Evolutionary conservation across 805 yeast genomes (phyloP), one percentile per base, ranked within the genome.

Genomic region (Candida maris): DNA sequence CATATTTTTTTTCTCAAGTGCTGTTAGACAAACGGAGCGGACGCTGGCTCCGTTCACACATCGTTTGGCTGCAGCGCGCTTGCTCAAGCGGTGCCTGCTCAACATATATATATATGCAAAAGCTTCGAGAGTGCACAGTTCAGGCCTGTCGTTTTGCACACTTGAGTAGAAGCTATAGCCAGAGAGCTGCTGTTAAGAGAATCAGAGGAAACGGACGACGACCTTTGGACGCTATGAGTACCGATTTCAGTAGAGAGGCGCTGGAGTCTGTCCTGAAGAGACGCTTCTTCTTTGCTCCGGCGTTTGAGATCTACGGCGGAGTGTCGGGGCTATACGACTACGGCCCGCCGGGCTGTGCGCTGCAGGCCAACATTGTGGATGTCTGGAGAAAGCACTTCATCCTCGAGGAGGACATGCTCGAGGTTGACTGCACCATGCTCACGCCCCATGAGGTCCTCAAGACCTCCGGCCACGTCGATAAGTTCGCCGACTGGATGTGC

Each of bases 401-500:
- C 44, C 71, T 94, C 50, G 97, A 93, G 67, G 99, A 93, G 70
- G 97, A 93, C 59, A 93, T 93, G 97, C 75, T 89, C 58, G 99
- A 93, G 68, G 97, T 93, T 44, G 98, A 94, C 70, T 81, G 94
- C 65, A 87, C 98, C 41, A 89, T 93, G 89, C 72, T 93, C 66
- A 93, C 99, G 32, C 99, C 99, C 12, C 81, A 86, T 57, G 98
- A 94, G 63, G 98, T 93, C 23, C 74, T 93, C 62, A 94, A 94
- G 71, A 94, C 98, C 29, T 91, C 97, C 34, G 99, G 99, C 54
- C 99, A 93, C 65, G 98, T 93, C 48, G 99, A 93, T 65, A 93
- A 93, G 72, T 93, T 93, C 61, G 86, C 97, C 49, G 99, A 93
- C 65, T 93, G 96, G 96, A 93, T 93, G 98, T 88, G 96, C 66